These are phyloP conservation scores for Pholiota microspora DNA, from an alignment of 768 basidiomycete species.

Conservation along the genomic window DNA sequence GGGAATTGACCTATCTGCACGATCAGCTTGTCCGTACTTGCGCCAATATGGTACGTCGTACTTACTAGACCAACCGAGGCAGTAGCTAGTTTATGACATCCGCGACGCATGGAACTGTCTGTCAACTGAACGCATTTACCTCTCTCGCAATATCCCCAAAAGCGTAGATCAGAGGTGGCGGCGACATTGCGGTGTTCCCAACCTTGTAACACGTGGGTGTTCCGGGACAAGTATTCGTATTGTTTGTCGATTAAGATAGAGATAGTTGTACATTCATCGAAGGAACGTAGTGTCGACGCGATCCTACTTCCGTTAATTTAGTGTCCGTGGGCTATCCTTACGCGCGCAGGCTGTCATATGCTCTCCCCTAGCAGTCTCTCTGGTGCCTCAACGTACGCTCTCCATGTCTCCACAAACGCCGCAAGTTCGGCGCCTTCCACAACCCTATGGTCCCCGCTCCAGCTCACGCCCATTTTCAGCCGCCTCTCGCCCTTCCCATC, in stretches of 20 bases:
- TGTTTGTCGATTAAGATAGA: background rate
- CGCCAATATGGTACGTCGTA: too few relatives aligned
- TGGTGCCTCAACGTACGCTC: constrained; percentile 74
- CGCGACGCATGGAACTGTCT: too few relatives aligned
- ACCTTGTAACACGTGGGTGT: too few relatives aligned
- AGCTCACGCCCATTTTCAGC: constrained; percentile 54
- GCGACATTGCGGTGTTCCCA: background rate
- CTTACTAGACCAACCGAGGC: too few relatives aligned
- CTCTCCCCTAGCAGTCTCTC: constrained; percentile 61
- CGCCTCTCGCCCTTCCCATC: constrained; percentile 30
- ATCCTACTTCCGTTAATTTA: background rate
- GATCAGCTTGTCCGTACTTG: too few relatives aligned
- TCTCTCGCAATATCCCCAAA: too few relatives aligned
- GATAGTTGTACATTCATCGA: background rate
- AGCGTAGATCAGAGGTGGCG: constrained; percentile 21
- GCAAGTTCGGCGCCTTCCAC: constrained; percentile 89
- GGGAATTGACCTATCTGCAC: too few relatives aligned
- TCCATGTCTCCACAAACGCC: constrained; percentile 86
- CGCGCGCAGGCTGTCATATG: too few relatives aligned
- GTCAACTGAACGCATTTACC: too few relatives aligned
- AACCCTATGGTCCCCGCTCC: constrained; percentile 86
- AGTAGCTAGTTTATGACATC: too few relatives aligned
- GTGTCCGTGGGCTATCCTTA: too few relatives aligned
- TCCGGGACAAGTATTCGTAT: background rate
- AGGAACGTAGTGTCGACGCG: background rate